Base-by-base conservation (phyloP, 139 green algal genomes). In the Cymbomonas tetramitiformis region DNA sequence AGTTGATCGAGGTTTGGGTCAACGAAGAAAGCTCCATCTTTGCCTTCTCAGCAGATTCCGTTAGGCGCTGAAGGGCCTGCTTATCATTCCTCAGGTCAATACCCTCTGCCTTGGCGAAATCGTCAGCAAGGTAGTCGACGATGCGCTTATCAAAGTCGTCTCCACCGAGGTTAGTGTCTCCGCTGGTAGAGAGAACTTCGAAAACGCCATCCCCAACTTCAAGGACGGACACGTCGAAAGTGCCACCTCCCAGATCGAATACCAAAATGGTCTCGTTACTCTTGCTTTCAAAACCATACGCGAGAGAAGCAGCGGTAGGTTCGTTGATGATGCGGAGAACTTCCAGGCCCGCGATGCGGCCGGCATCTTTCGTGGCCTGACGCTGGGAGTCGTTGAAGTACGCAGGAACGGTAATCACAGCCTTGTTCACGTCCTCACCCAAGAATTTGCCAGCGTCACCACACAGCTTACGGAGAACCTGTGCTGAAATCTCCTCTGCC, bases 91-190 rank as follows among this genome's bases (percentile, higher is more conserved):
- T 75, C 49, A 98, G 82, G 68, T 98, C 90, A 41, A 98, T 87
- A 15, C 83, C 85, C 79, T 99, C 87, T 10, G 75, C 66, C 33
- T 74, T 73, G 78, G 89, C 62, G 77, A 99, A 97, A 34, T 95
- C 81, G 0, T 87, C 75, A 12, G 89, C 89, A 50, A 99, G 74
- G 62, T 72, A 97, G 65, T 97, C 83, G 18, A 98, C 86, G 55
- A 98, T 94, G 70, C 88, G 80, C 83, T 94, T 95, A 78, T 98
- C 91, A 70, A 99, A 99, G 77, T 99, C 92, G 73, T 99, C 92
- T 33, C 92, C 92, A 48, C 92, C 92, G 47, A 99, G 77, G 75
- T 96, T 87, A 4, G 92, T 97, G 79, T 99, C 92, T 51, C 92
- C 92, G 1, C 63, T 83, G 48, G 92, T 99, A 64, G 84, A 93